phyloP scores from a whole-genome alignment of 164 flowering plant species.

The Protea cynaroides region DNA sequence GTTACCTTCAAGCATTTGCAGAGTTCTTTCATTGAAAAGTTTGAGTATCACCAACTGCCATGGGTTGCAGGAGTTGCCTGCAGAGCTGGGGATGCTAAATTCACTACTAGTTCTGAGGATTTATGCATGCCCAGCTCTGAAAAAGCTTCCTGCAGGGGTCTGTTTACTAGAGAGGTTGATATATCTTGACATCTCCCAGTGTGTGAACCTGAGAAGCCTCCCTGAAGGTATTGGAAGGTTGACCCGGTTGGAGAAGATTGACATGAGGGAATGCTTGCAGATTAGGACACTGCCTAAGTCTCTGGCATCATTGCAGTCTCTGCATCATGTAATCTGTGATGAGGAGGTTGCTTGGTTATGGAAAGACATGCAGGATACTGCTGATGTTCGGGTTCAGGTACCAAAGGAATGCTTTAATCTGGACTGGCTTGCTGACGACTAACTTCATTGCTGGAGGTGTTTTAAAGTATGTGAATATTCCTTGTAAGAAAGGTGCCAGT shows the following conservation, averaged over 20 bases:
- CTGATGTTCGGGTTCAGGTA: constrained; percentile 45
- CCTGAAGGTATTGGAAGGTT: constrained; percentile 51
- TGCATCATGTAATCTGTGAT: constrained; percentile 56
- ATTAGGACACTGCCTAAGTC: constrained; percentile 45
- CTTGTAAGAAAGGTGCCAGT: no score
- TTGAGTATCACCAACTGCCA: constrained; percentile 75
- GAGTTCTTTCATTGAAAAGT: constrained; percentile 32
- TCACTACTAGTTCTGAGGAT: constrained; percentile 44
- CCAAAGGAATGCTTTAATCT: constrained; percentile 42
- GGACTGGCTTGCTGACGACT: constrained; percentile 53
- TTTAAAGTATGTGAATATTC: no score
- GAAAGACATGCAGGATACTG: constrained; percentile 39
- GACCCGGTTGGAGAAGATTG: constrained; percentile 56
- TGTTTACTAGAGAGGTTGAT: constrained; percentile 37
- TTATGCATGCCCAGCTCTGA: constrained; percentile 53
- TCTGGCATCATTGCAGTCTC: constrained; percentile 23
- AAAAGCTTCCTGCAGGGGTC: constrained; percentile 42
- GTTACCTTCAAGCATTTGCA: constrained; percentile 48
- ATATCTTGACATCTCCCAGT: constrained; percentile 66
- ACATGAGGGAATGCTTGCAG: constrained; percentile 68
- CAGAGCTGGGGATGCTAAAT: constrained; percentile 36
- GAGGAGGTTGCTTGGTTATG: constrained; percentile 54
- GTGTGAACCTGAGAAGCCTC: constrained; percentile 51
- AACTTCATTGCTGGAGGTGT: background rate
- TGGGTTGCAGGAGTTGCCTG: constrained; percentile 42